phyloP scores from a whole-genome alignment of 352 stramenopile genomes.

The Globisporangium carolinianum region DNA sequence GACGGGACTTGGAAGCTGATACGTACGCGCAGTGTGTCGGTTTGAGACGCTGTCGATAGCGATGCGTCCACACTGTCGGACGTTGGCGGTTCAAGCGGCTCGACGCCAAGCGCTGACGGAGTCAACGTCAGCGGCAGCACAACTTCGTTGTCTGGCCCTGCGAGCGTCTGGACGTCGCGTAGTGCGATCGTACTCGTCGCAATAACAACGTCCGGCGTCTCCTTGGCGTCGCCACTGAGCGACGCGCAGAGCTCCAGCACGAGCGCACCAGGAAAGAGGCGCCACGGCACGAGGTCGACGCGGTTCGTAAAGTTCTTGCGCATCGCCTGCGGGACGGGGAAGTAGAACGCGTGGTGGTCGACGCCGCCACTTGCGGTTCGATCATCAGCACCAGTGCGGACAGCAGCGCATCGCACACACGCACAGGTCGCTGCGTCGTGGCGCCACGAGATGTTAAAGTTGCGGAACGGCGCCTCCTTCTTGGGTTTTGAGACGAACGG shows the following conservation, averaged over 20 bases:
- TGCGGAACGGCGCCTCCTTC: constrained; percentile 64
- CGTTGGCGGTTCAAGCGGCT: background rate
- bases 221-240: constrained; percentile 58
- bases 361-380: constrained; percentile 21
- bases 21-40: constrained; percentile 41
- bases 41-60: background rate
- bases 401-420: constrained; percentile 36
- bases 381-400: too few species aligned
- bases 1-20: constrained; percentile 25
- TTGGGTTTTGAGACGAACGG: constrained; percentile 34
- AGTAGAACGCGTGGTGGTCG: constrained; percentile 81
- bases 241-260: constrained; percentile 75
- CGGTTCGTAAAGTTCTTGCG: constrained; percentile 74
- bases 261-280: constrained; percentile 59
- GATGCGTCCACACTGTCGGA: background rate
- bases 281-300: constrained; percentile 72
- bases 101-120: constrained; percentile 8
- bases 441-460: constrained; percentile 77
- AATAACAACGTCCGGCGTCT: constrained; percentile 57
- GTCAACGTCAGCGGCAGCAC: constrained; percentile 30
- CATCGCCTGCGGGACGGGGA: constrained; percentile 66
- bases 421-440: constrained; percentile 40
- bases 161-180: constrained; percentile 20
- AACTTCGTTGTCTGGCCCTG: constrained; percentile 30
- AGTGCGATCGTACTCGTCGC: constrained; percentile 47